phyloP scores from a whole-genome alignment of 2,329 filamentous ascomycete genomes.

The Penicillium vulpinum region DNA sequence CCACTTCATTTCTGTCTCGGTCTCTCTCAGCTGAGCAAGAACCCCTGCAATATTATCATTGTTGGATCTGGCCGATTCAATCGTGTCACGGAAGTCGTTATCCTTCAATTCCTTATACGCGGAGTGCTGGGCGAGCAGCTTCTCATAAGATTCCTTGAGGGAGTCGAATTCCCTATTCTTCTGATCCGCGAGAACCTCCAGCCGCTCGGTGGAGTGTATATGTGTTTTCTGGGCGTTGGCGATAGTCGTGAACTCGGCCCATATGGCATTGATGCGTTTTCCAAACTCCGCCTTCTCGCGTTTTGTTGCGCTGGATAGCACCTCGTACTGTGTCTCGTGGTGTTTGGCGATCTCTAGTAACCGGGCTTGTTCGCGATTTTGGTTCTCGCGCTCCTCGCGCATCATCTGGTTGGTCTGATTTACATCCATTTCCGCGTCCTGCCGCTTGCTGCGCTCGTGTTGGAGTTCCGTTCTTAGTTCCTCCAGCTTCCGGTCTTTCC shows the following conservation, averaged over 20 bases:
- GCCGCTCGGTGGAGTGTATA: conserved; percentile 38
- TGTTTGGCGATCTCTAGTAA: conserved; percentile 42
- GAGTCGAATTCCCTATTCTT: conserved; percentile 47
- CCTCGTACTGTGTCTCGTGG: conserved; percentile 46
- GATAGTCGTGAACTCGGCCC: conserved; percentile 36
- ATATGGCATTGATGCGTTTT: conserved; percentile 40
- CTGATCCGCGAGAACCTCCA: conserved; percentile 49
- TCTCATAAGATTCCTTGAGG: conserved; percentile 43
- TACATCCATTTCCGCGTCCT: conserved; percentile 43
- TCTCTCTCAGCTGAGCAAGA: conserved; percentile 43
- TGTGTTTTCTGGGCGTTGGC: conserved; percentile 39
- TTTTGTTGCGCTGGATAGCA: conserved; percentile 41
- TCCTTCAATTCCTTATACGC: conserved; percentile 47
- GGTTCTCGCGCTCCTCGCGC: conserved; percentile 42
- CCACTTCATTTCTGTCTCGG: conserved; percentile 51
- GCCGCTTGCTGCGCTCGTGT: conserved; percentile 44
- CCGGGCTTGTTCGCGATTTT: conserved; percentile 41
- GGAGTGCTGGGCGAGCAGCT: conserved; percentile 41
- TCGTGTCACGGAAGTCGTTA: conserved; percentile 36
- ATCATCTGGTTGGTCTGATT: conserved; percentile 39
- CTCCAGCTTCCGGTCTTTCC: conserved; percentile 51
- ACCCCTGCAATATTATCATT: conserved; percentile 38
- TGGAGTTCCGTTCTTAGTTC: conserved; percentile 46
- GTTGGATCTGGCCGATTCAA: conserved; percentile 32
- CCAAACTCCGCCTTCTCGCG: conserved; percentile 45